Percentiles rank a stretch among this genome's conserved stretches.
phyloP scores from a whole-genome alignment of 495 filamentous ascomycete genomes.

The Aspergillus bridgeri region DNA sequence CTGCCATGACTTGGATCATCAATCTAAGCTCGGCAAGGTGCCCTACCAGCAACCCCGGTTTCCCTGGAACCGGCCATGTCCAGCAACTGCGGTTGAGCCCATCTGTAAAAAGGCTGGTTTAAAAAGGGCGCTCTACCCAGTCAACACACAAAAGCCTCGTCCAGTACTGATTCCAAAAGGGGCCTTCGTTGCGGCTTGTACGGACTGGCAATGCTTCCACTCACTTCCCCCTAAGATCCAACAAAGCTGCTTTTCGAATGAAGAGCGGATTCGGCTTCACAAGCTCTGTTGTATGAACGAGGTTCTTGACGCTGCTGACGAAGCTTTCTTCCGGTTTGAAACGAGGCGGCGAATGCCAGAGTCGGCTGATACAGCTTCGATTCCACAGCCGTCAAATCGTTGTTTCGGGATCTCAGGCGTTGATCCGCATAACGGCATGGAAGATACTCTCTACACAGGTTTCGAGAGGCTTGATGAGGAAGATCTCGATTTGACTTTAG shows the following conservation, averaged over 20 bases:
- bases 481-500: slow-evolving; percentile 66
- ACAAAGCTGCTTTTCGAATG: slow-evolving; percentile 64
- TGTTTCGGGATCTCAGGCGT: slow-evolving; percentile 34
- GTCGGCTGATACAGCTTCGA: slow-evolving; percentile 21
- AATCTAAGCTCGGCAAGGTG: slow-evolving; percentile 5
- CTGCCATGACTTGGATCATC: slow-evolving; percentile 22
- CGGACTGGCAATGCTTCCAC: slow-evolving; percentile 70
- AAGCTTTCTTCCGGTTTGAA: slow-evolving; percentile 48
- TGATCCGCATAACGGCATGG: slow-evolving; percentile 21
- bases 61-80: slow-evolving; percentile 14
- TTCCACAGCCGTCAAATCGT: slow-evolving; percentile 23
- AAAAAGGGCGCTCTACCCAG: slow-evolving; percentile 17
- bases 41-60: slow-evolving; percentile 7
- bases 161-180: slow-evolving; percentile 38
- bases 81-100: slow-evolving; percentile 10
- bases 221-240: slow-evolving; percentile 68
- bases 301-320: slow-evolving; percentile 69
- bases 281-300: slow-evolving; percentile 54
- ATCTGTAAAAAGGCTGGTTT: slow-evolving; percentile 13
- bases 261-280: slow-evolving; percentile 63
- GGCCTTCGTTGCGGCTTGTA: slow-evolving; percentile 40
- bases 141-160: slow-evolving; percentile 26
- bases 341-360: slow-evolving; percentile 9
- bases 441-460: slow-evolving; percentile 57
- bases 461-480: slow-evolving; percentile 81